Evolutionary conservation across 345 rosid genomes (phyloP).

Genomic region (Arabidopsis arenosa): DNA sequence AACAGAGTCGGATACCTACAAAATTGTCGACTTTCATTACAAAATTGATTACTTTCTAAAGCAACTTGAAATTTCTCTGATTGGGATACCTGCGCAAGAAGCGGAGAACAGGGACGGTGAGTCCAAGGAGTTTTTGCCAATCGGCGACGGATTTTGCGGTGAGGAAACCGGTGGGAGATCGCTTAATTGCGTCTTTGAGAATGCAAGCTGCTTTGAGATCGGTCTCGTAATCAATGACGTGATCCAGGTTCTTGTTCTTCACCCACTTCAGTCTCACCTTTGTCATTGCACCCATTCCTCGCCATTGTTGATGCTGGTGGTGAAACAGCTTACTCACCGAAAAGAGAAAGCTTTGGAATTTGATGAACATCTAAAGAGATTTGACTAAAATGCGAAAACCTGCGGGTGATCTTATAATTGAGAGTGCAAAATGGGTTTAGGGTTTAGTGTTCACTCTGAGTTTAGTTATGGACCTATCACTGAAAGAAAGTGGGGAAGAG

Average conservation of each 20-base stretch:
- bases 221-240: constrained; percentile 82
- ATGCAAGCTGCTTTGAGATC: constrained; percentile 94
- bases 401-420: background rate
- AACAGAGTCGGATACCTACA: constrained; percentile 91
- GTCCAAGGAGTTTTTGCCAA: constrained; percentile 95
- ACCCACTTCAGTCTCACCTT: constrained; percentile 96
- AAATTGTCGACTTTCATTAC: constrained; percentile 19
- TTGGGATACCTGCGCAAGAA: constrained; percentile 74
- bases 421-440: constrained; percentile 6
- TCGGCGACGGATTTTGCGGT: constrained; percentile 86
- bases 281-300: constrained; percentile 56
- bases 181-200: constrained; percentile 88
- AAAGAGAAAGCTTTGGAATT: constrained; percentile 35
- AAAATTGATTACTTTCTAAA: background rate
- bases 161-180: constrained; percentile 86
- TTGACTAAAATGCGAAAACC: background rate
- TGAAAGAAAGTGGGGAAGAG: constrained; percentile 4
- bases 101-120: constrained; percentile 93
- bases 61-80: background rate
- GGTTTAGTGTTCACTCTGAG: constrained; percentile 10
- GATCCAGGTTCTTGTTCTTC: constrained; percentile 79
- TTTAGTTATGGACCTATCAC: background rate
- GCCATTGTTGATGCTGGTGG: constrained; percentile 58
- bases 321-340: constrained; percentile 40
- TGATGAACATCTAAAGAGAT: constrained; percentile 42